Percentiles rank a stretch among this genome's conserved stretches.
phyloP scores from a whole-genome alignment of 2,329 filamentous ascomycete species.

The Trichoderma sp. region DNA sequence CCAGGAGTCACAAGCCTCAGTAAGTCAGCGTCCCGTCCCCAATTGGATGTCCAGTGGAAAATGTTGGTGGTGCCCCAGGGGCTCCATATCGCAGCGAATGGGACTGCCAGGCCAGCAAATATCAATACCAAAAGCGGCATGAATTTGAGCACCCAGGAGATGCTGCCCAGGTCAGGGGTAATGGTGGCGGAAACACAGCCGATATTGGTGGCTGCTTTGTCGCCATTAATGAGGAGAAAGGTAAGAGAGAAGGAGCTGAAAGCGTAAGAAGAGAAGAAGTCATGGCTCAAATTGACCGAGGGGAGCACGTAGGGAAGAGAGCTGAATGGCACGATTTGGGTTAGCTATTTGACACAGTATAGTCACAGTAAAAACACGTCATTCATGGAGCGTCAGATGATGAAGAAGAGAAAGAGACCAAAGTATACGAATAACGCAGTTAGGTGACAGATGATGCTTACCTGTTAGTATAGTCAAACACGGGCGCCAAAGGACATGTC shows the following conservation, averaged over 20 bases:
- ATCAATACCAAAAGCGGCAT: slow-evolving; percentile 78
- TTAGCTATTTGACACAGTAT: not conserved
- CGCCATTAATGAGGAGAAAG: slow-evolving; percentile 75
- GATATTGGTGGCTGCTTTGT: slow-evolving; percentile 63
- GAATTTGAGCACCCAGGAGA: slow-evolving; percentile 73
- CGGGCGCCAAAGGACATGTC: slow-evolving; percentile 74
- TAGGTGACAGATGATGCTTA: slow-evolving; percentile 38
- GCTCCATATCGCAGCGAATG: slow-evolving; percentile 83
- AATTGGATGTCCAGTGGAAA: slow-evolving; percentile 98
- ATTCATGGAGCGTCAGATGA: not conserved
- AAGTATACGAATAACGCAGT: not conserved
- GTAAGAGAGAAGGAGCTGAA: slow-evolving; percentile 81
- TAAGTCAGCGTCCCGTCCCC: slow-evolving; percentile 89
- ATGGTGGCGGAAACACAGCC: slow-evolving; percentile 82
- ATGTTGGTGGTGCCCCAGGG: slow-evolving; percentile 91
- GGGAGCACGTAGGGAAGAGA: slow-evolving; percentile 58
- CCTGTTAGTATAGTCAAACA: slow-evolving; percentile 55
- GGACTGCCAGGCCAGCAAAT: slow-evolving; percentile 78
- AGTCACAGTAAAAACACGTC: not conserved
- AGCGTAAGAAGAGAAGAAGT: slow-evolving; percentile 80
- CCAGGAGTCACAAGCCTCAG: slow-evolving; percentile 91
- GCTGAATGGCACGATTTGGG: slow-evolving; percentile 33
- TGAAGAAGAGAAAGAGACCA: not conserved
- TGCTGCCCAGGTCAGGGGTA: slow-evolving; percentile 77
- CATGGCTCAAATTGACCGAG: slow-evolving; percentile 72